phyloP scores from a whole-genome alignment of 768 basidiomycete genomes.

The Pisolithus marmoratus region DNA sequence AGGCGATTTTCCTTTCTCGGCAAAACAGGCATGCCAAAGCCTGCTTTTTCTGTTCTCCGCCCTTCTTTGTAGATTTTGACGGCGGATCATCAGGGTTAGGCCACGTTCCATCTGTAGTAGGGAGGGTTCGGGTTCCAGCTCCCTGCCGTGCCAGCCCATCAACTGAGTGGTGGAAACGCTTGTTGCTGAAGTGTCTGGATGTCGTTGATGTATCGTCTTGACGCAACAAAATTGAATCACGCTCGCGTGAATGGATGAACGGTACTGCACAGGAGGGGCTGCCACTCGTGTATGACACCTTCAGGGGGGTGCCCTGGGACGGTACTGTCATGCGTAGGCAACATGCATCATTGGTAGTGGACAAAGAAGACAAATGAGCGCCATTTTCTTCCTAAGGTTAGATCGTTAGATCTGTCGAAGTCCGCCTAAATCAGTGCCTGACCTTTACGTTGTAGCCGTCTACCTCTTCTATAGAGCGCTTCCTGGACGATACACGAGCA shows the following conservation, averaged over 20 bases:
- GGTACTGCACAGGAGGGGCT: conserved; percentile 4
- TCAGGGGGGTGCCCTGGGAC: conserved; percentile 16
- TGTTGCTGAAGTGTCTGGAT: conserved; percentile 20
- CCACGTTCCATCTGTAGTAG: conserved; percentile 26
- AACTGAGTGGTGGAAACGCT: conserved; percentile 23
- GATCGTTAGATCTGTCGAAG: conserved; percentile 15
- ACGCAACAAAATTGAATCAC: conserved; percentile 15
- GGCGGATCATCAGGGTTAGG: conserved; percentile 27
- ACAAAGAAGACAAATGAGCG: conserved; percentile 15
- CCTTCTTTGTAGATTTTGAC: conserved; percentile 29
- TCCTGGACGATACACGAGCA: conserved; percentile 23
- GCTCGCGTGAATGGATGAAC: conserved; percentile 15
- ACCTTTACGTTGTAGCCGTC: conserved; percentile 27
- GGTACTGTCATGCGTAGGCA: conserved; percentile 20
- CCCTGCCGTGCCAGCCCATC: conserved; percentile 28
- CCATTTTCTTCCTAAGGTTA: conserved; percentile 24
- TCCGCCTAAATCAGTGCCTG: conserved; percentile 23
- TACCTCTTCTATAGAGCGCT: conserved; percentile 27
- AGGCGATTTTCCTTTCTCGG: conserved; percentile 46
- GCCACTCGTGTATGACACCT: conserved; percentile 11
- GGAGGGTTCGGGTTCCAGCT: conserved; percentile 7
- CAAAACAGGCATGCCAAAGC: conserved; percentile 45
- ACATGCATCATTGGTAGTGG: conserved; percentile 17
- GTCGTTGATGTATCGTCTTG: conserved; percentile 21
- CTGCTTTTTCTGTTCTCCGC: conserved; percentile 38